Evolutionary conservation across 2,329 filamentous ascomycete genomes (phyloP).

Genomic region (Fusarium nisikadoi): DNA sequence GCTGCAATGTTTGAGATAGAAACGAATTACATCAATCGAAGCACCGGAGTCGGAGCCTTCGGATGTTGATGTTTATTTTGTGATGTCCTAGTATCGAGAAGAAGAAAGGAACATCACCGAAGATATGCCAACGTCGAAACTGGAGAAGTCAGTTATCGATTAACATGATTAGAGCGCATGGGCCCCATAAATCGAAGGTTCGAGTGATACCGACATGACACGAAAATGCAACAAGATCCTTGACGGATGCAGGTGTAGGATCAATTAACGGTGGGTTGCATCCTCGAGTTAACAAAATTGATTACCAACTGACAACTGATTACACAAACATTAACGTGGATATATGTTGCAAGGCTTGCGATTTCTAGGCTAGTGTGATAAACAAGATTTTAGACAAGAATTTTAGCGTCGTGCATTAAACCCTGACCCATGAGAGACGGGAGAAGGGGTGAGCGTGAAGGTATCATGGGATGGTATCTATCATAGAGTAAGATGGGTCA

Average conservation of each 20-base stretch:
- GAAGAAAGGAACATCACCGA: neutral
- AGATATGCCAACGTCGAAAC: neutral
- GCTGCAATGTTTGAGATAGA: neutral
- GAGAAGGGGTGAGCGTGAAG: neutral
- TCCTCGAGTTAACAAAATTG: neutral
- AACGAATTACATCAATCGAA: neutral
- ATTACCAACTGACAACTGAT: neutral
- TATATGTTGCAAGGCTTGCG: neutral
- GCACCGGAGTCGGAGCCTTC: neutral
- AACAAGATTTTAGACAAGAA: conserved; percentile 11
- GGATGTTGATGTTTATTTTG: neutral
- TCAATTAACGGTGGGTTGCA: neutral
- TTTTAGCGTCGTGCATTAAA: conserved; percentile 11
- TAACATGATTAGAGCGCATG: conserved; percentile 5
- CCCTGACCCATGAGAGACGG: neutral
- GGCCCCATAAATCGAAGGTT: conserved; percentile 4
- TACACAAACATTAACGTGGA: conserved; percentile 6
- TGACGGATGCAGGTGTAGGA: neutral
- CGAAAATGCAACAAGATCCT: neutral
- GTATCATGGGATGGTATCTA: neutral
- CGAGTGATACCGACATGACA: neutral
- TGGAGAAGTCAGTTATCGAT: neutral
- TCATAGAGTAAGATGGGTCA: conserved; percentile 3
- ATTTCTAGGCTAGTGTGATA: neutral
- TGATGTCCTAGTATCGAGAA: neutral